Percentiles rank a stretch among this genome's conserved stretches.
Conservation (phyloP, 2,329 filamentous ascomycete genomes). For the Torrubiella hemipterigena region DNA sequence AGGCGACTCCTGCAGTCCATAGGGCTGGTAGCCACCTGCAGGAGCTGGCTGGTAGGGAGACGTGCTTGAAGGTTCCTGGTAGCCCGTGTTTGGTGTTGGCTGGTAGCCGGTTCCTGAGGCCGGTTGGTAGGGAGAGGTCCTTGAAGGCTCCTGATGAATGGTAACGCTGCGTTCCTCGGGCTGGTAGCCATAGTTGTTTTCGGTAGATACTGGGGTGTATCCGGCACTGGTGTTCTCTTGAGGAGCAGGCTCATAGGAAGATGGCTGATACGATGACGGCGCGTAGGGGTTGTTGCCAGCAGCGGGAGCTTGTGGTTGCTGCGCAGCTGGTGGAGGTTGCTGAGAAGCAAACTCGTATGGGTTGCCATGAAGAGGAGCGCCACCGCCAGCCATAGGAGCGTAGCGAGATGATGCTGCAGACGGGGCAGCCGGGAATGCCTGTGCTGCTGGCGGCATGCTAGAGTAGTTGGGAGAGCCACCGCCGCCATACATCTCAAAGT, state of each 20-base stretch:
- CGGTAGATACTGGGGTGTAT: slow-evolving; percentile 1
- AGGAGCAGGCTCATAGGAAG: not conserved
- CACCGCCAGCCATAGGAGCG: slow-evolving; percentile 23
- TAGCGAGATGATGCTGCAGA: slow-evolving; percentile 36
- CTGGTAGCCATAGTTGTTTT: not conserved
- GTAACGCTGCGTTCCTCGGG: not conserved
- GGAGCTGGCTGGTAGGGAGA: slow-evolving; percentile 16
- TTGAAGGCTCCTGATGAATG: not conserved
- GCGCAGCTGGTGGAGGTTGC: slow-evolving; percentile 11
- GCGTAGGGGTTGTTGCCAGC: slow-evolving; percentile 25
- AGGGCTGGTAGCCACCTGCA: slow-evolving; percentile 16
- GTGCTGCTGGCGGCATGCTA: slow-evolving; percentile 14
- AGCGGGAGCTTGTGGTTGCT: too few relatives aligned
- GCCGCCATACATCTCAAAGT: slow-evolving; percentile 66
- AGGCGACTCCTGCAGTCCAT: slow-evolving; percentile 14
- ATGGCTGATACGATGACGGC: slow-evolving; percentile 10
- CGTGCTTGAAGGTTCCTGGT: not conserved
- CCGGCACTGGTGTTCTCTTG: not conserved
- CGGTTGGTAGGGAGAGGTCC: slow-evolving; percentile 14
- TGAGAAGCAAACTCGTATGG: slow-evolving; percentile 12
- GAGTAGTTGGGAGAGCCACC: slow-evolving; percentile 26
- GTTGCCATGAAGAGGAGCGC: slow-evolving; percentile 8
- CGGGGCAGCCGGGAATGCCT: slow-evolving; percentile 15
- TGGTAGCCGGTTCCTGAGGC: slow-evolving; percentile 2
- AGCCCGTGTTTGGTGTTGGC: slow-evolving; percentile 4